Base-by-base conservation (phyloP, 2,329 filamentous ascomycete species). In the Cladosporium sp. region DNA sequence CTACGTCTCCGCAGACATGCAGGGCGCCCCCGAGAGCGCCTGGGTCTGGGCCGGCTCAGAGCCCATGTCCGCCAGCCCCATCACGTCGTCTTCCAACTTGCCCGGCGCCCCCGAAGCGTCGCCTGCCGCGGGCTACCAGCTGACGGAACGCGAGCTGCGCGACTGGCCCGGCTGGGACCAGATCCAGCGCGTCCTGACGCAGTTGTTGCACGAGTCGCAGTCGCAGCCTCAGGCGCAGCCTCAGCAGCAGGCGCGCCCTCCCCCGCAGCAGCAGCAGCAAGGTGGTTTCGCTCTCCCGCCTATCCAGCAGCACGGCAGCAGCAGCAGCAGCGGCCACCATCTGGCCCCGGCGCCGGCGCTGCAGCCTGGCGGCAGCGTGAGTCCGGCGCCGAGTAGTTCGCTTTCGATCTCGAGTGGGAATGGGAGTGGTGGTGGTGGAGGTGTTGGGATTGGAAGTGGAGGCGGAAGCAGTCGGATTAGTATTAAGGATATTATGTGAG, bases 1-100 rank as follows among this genome's bases (percentile, higher is more conserved):
- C 0, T 95, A 95, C 62, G 83, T 87, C 1, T 92, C 87, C 31
- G 87, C 85, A 0, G 93, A 97, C 70, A 76, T 95, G 63, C 92
- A 97, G 70, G 87, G 85, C 1, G 83, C 80, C n/a, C 77, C 79
- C 0, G 85, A 90, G 49, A 82, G 82, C 34, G 84, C 85, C 10
- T 97, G 92, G 92, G 80, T 91, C 3, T 96, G 91, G 92, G 59
- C 64, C 6, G 72, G 72, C 28, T 50, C 48, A 4, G 48, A 50
- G 13, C 48, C 48, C 14, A 28, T 35, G 14, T 42, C 40, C n/a
- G 48, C 19, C 32, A 43, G 40, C 16, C 48, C 48, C 11, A 33
- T 40, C 22, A 49, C 14, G 11, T 43, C 13, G 18, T 28, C 38
- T 5, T 37, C 32, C 33, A 22, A 19, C 10, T 28, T 43, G 38